These are phyloP conservation scores for Eragrostis curvula DNA, from an alignment of 176 grass and related monocot species.

Conservation along the genomic window DNA sequence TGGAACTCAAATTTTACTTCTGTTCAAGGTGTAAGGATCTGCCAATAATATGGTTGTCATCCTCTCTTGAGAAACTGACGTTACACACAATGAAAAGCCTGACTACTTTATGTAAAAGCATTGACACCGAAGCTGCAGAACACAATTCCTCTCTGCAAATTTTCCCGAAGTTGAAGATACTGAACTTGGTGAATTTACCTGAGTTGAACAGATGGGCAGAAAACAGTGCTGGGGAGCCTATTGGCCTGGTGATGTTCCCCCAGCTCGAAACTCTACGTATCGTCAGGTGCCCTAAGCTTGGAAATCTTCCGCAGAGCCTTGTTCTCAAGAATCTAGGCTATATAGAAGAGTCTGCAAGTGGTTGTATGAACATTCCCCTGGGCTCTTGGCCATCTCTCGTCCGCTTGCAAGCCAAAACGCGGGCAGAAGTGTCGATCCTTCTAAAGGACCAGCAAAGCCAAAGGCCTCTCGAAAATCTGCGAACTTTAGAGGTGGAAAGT, in stretches of 20 bases:
- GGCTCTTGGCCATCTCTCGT: background rate
- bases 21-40: background rate
- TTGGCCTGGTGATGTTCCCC: background rate
- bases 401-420: rapidly evolving
- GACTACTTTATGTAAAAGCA: background rate
- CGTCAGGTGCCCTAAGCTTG: rapidly evolving
- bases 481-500: background rate
- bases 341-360: rapidly evolving
- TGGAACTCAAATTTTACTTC: background rate
- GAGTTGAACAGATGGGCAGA: background rate
- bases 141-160: background rate
- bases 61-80: background rate
- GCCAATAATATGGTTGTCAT: background rate
- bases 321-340: background rate
- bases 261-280: rapidly evolving
- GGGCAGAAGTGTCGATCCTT: background rate
- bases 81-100: background rate
- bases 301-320: background rate
- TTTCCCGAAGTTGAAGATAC: background rate
- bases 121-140: background rate
- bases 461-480: background rate
- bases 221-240: background rate
- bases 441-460: background rate
- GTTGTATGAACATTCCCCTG: background rate
- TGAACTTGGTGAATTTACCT: rapidly evolving